phyloP scores from a whole-genome alignment of 2,329 filamentous ascomycete species.

The Venturiaceae sp. region DNA sequence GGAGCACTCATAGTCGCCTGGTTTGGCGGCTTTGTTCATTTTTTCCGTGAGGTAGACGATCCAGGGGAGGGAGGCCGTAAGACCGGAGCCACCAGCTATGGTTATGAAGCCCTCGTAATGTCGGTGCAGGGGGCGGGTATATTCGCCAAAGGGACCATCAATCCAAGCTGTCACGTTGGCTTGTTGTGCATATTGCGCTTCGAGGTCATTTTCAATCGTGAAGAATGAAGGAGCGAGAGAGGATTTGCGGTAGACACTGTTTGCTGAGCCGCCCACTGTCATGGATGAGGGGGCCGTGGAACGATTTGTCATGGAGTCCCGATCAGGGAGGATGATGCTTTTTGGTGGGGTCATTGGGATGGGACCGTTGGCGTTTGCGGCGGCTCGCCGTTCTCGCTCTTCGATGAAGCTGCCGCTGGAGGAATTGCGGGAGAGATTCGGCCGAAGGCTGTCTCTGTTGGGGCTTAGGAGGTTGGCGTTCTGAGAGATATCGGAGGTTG shows the following conservation, averaged over 20 bases:
- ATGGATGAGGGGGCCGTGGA: background rate
- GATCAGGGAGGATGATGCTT: background rate
- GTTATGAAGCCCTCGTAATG: slow-evolving; percentile 3
- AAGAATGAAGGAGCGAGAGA: background rate
- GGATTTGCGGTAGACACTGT: background rate
- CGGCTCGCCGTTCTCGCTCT: background rate
- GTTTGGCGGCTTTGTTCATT: background rate
- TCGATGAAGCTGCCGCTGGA: background rate
- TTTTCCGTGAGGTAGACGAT: slow-evolving; percentile 10
- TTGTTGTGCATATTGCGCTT: background rate
- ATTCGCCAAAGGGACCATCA: slow-evolving; percentile 6
- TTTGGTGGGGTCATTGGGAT: background rate
- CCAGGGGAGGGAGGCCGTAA: slow-evolving; percentile 11
- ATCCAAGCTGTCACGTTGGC: slow-evolving; percentile 10
- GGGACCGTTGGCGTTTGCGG: background rate
- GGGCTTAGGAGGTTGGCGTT: background rate
- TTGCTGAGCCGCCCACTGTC: background rate
- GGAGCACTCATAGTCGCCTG: background rate
- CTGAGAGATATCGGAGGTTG: background rate
- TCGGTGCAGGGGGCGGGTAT: background rate
- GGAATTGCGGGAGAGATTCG: background rate
- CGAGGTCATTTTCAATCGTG: slow-evolving; percentile 1
- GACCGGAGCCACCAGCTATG: background rate
- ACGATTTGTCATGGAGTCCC: background rate
- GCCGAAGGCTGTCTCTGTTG: background rate